Conservation (phyloP, 805 yeast genomes). For the Candida easanensis region DNA sequence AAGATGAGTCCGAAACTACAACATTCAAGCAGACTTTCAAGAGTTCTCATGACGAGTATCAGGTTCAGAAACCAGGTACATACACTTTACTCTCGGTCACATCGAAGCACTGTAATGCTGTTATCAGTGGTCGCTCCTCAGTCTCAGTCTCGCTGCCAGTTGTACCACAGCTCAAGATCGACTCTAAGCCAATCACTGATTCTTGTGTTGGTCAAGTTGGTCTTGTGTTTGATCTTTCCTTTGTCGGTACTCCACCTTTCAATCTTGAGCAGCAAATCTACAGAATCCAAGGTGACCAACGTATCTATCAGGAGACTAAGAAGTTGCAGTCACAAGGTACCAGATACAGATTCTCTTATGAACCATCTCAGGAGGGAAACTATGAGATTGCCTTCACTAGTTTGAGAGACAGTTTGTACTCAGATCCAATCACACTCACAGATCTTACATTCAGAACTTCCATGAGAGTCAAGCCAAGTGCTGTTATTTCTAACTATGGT, state of each 20-base stretch:
- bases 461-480: conserved; percentile 68
- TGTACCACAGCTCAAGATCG: conserved; percentile 44
- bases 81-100: conserved; percentile 54
- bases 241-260: conserved; percentile 83
- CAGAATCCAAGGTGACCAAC: conserved; percentile 40
- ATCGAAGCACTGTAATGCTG: conserved; percentile 68
- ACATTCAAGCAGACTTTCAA: conserved; percentile 26
- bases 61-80: conserved; percentile 58
- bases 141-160: conserved; percentile 58
- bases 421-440: conserved; percentile 35
- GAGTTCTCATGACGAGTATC: conserved; percentile 31
- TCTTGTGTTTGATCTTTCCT: conserved; percentile 62
- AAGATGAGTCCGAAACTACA: conserved; percentile 25
- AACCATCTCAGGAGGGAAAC: conserved; percentile 78
- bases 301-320: conserved; percentile 34
- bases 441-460: conserved; percentile 62
- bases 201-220: conserved; percentile 94
- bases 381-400: conserved; percentile 70
- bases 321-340: conserved; percentile 38
- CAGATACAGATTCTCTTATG: conserved; percentile 59
- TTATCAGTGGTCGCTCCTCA: conserved; percentile 51
- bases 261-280: conserved; percentile 60
- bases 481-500: conserved; percentile 27
- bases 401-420: conserved; percentile 63
- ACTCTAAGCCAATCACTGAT: conserved; percentile 59